phyloP scores from a whole-genome alignment of 352 stramenopile species.

The Aphanomyces astaci region DNA sequence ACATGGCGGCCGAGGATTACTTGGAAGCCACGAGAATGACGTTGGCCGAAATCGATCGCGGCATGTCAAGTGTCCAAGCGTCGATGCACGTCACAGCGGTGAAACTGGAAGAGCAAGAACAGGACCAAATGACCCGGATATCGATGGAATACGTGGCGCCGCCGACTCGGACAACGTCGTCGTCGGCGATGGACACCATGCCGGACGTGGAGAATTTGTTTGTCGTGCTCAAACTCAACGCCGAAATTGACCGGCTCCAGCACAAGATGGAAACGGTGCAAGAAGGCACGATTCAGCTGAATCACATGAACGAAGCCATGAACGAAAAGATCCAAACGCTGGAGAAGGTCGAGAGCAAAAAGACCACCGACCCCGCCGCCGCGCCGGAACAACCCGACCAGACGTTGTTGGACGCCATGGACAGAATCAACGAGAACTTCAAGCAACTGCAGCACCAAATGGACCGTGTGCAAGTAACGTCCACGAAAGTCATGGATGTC shows the following conservation, averaged over 20 bases:
- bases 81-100: not conserved
- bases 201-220: constrained; percentile 7
- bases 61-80: not conserved
- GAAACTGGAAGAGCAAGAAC: constrained; percentile 4
- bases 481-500: constrained; percentile 1
- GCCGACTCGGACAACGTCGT: not conserved
- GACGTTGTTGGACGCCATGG: not conserved
- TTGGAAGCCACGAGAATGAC: constrained; percentile 14
- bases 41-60: constrained; percentile 5
- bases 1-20: constrained; percentile 8
- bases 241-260: constrained; percentile 7
- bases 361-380: not conserved
- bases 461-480: constrained; percentile 2
- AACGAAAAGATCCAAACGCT: constrained; percentile 19
- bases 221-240: constrained; percentile 13
- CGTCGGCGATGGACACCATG: not conserved
- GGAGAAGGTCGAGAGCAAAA: not conserved
- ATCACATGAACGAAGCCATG: constrained; percentile 1
- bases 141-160: not conserved
- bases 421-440: constrained; percentile 15
- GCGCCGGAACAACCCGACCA: not conserved
- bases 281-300: constrained; percentile 10
- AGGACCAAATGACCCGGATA: not conserved
- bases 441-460: constrained; percentile 9
- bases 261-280: constrained; percentile 7